Evolutionary conservation across 306 rosid genomes (phyloP), one percentile per base, ranked within the genome.

Genomic region (Quercus suber): DNA sequence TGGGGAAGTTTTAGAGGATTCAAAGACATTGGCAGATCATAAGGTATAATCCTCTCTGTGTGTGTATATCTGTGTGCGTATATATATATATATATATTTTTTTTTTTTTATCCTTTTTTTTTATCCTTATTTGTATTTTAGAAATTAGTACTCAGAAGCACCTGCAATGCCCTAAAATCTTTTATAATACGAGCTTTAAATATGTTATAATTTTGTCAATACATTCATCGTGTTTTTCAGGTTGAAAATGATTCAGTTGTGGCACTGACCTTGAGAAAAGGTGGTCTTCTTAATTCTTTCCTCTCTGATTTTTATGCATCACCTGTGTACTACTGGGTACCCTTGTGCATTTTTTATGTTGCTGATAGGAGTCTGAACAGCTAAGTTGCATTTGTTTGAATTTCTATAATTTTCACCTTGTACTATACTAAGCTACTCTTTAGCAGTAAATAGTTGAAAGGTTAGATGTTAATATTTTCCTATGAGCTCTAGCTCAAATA

Each of bases 221-320:
- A 30, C 25, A 15, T 15, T 59, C 10, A 5, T 69, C 56, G 71
- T 45, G 55, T 74, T 45, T 33, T 84, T 67, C 95, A 94, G 97
- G 94, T 94, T 75, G 98, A 92, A 84, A 94, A 91, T 71, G 97
- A 94, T 76, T 88, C 89, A 19, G 90, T 92, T 72, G 91, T 94
- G 77, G 97, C 97, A 49, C 86, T 94, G 84, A 86, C 98, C 65
- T 83, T 92, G 82, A 86, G 89, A 88, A 92, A 92, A 89, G 98
- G 97, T 89, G 69, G 28, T 65, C 51, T 71, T 17, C 80, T 57
- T 59, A 72, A 64, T 75, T 56, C 64, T 58, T 65, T 65, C 20
- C 71, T 72, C 76, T n/a, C 55, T 6, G 20, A 7, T 52, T 11
- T 73, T 71, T n/a, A 59, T 59, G 61, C 58, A 27, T 55, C 23